Percentiles rank a stretch among this genome's conserved stretches.
These are phyloP conservation scores for Platanthera guangdongensis DNA, from an alignment of 106 monocot genomes.

Conservation along the genomic window DNA sequence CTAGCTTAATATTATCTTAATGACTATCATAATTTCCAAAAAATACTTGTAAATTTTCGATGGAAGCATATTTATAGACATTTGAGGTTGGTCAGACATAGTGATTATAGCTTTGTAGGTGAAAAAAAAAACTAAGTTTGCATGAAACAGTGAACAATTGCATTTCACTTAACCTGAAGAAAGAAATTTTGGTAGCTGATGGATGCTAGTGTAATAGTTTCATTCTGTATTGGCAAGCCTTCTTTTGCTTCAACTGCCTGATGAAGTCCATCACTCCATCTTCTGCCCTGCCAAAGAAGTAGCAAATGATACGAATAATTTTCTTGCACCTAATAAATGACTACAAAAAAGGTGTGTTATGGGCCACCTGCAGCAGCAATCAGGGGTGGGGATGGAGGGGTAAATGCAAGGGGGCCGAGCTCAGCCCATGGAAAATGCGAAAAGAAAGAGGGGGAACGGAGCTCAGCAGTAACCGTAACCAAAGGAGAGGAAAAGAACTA, in stretches of 20 bases:
- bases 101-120: not conserved
- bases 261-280: conserved; percentile 97
- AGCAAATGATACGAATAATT: not conserved
- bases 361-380: no score
- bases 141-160: not conserved
- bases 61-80: not conserved
- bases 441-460: no score
- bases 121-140: not conserved
- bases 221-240: conserved; percentile 88
- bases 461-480: no score
- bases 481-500: no score
- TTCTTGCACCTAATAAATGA: not conserved
- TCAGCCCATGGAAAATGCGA: no score
- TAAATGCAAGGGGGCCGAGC: no score
- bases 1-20: not conserved
- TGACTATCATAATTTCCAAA: not conserved
- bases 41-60: not conserved
- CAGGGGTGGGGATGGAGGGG: no score
- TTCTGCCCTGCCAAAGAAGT: conserved; percentile 47
- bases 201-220: conserved; percentile 90
- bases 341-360: no score
- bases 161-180: conserved; percentile 52
- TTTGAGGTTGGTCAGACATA: not conserved
- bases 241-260: conserved; percentile 99
- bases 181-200: conserved; percentile 99